Percentiles rank a stretch among this genome's conserved stretches.
Evolutionary conservation across 2,329 filamentous ascomycete species (phyloP).

Genomic region (Endoconidiophora laricicola): DNA sequence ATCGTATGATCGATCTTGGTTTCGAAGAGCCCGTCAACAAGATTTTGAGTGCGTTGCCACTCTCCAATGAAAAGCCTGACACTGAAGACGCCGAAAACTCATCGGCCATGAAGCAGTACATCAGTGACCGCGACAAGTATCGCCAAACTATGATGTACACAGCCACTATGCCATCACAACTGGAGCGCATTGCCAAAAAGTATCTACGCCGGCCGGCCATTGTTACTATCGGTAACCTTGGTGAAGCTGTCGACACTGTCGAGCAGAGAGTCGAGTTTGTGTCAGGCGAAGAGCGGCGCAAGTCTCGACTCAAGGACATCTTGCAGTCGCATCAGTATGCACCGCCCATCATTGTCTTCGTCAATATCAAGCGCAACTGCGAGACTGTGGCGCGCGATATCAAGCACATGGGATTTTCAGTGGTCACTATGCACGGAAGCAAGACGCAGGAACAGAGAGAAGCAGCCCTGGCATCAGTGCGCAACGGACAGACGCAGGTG

Average conservation of each 20-base stretch:
- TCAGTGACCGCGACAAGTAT: slow-evolving; percentile 64
- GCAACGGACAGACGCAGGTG: slow-evolving; percentile 64
- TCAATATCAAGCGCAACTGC: slow-evolving; percentile 99
- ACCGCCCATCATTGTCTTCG: slow-evolving; percentile 93
- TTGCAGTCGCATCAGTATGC: slow-evolving; percentile 63
- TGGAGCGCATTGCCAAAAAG: slow-evolving; percentile 93
- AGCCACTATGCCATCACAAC: slow-evolving; percentile 83
- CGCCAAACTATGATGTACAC: slow-evolving; percentile 99
- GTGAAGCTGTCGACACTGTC: slow-evolving; percentile 93
- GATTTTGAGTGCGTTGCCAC: slow-evolving; percentile 85
- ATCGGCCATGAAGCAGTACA: slow-evolving; percentile 63
- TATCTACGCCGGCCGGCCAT: slow-evolving; percentile 87
- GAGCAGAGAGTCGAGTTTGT: slow-evolving; percentile 94
- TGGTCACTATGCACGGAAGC: slow-evolving; percentile 81
- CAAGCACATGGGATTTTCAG: slow-evolving; percentile 79
- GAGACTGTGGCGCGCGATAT: slow-evolving; percentile 89
- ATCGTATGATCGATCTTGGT: slow-evolving; percentile 96
- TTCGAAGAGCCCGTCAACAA: slow-evolving; percentile 97
- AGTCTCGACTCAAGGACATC: slow-evolving; percentile 89
- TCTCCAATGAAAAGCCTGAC: slow-evolving; percentile 89
- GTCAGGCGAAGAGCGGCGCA: slow-evolving; percentile 80
- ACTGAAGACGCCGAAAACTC: slow-evolving; percentile 79
- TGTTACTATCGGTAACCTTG: slow-evolving; percentile 83
- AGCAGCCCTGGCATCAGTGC: slow-evolving; percentile 71
- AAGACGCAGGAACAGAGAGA: slow-evolving; percentile 98